A percentile compares a stretch with the other conserved stretches of the same genome.
Conservation (phyloP, 2,329 filamentous ascomycete genomes). For the Nannizziopsis barbatae region DNA sequence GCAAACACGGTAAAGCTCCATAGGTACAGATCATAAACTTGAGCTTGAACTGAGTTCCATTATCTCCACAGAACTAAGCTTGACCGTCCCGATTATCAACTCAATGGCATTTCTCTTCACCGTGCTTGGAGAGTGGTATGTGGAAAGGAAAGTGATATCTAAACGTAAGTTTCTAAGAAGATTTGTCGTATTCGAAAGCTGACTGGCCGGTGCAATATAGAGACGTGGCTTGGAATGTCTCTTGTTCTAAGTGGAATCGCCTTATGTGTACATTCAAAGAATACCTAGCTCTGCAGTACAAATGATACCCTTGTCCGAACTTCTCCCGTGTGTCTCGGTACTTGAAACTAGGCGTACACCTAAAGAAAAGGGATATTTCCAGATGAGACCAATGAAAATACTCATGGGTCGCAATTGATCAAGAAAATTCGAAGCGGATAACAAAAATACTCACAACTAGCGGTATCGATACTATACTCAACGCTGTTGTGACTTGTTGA, state of each 20-base stretch:
- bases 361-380: too few species aligned
- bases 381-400: too few species aligned
- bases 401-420: too few species aligned
- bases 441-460: too few species aligned
- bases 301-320: too few species aligned
- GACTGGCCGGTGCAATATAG: constrained; percentile 33
- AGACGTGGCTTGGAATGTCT: constrained; percentile 72
- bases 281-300: not conserved
- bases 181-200: not conserved
- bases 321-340: too few species aligned
- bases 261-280: constrained; percentile 58
- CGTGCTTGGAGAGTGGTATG: constrained; percentile 87
- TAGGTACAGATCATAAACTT: not conserved
- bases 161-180: constrained; percentile 46
- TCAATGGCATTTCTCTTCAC: constrained; percentile 94
- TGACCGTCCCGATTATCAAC: constrained; percentile 92
- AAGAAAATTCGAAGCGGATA: too few species aligned
- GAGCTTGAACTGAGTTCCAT: not conserved
- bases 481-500: too few species aligned
- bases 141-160: constrained; percentile 81
- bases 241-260: constrained; percentile 70
- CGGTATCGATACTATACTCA: too few species aligned
- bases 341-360: too few species aligned
- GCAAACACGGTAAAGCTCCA: constrained; percentile 58
- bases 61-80: constrained; percentile 57